Conservation (phyloP, 225 moss, liverwort and hornwort species). For the Marchantia paleacea region DNA sequence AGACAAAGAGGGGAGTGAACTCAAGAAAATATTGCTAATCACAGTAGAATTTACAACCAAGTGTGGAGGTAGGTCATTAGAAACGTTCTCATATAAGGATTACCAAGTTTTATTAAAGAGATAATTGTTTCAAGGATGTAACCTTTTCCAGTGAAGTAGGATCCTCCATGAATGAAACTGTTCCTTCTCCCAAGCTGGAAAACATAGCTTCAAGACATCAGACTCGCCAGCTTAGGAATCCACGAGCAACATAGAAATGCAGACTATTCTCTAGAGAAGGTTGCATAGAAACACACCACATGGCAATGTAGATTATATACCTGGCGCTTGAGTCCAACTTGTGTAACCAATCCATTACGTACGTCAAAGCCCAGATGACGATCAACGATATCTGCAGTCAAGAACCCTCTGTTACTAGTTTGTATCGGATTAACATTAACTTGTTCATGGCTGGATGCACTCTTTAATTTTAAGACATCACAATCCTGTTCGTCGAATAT, state of each 20-base stretch:
- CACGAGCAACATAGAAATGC: neutral
- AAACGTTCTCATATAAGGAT: neutral
- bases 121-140: neutral
- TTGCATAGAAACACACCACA: too few relatives aligned
- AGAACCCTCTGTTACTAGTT: neutral
- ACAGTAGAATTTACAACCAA: neutral
- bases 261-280: neutral
- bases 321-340: constrained; percentile 78
- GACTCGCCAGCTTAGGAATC: too few relatives aligned
- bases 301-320: constrained; percentile 22
- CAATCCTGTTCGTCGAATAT: neutral
- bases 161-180: constrained; percentile 68
- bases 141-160: constrained; percentile 79
- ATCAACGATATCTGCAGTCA: constrained; percentile 55
- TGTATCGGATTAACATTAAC: neutral
- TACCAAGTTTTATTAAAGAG: neutral
- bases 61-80: neutral
- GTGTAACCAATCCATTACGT: constrained; percentile 81
- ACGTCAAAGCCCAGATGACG: constrained; percentile 77
- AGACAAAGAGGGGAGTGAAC: neutral
- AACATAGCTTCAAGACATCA: too few relatives aligned
- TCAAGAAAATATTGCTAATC: neutral
- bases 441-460: neutral
- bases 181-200: constrained; percentile 48
- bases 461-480: neutral